phyloP scores from a whole-genome alignment of 345 rosid genomes.

The Melastoma malabathricum region DNA sequence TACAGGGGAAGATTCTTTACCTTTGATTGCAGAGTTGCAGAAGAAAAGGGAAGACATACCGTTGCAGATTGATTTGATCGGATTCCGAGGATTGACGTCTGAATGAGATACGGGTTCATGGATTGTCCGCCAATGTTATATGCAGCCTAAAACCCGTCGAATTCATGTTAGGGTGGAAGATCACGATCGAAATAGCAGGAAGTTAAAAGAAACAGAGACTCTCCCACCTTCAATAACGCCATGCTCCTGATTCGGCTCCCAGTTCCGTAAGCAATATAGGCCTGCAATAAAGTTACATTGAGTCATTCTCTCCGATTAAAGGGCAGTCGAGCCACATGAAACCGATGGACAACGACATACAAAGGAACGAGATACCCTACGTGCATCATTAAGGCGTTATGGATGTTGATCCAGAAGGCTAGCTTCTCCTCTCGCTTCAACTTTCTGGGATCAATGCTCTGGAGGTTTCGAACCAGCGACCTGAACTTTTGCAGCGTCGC shows the following conservation, averaged over 20 bases:
- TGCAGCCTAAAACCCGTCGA: constrained; percentile 44
- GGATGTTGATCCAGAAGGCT: constrained; percentile 84
- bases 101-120: constrained; percentile 45
- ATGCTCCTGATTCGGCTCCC: constrained; percentile 27
- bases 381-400: constrained; percentile 83
- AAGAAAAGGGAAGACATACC: constrained; percentile 24
- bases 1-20: no score
- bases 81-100: constrained; percentile 59
- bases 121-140: constrained; percentile 64
- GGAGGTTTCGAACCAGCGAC: constrained; percentile 56
- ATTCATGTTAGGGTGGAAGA: not conserved
- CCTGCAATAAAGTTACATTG: constrained; percentile 24
- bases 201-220: not conserved
- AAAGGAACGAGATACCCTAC: constrained; percentile 20
- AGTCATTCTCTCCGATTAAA: no score
- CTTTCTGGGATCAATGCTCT: constrained; percentile 56
- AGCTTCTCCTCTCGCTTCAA: constrained; percentile 87
- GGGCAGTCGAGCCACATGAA: no score
- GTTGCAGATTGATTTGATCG: constrained; percentile 49
- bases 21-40: not conserved
- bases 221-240: constrained; percentile 44
- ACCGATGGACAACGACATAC: not conserved
- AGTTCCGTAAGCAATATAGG: constrained; percentile 71
- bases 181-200: not conserved
- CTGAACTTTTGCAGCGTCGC: constrained; percentile 57